These are phyloP conservation scores for Mucor lusitanicus DNA, from an alignment of 371 early-diverging fungal genomes.

Conservation along the genomic window DNA sequence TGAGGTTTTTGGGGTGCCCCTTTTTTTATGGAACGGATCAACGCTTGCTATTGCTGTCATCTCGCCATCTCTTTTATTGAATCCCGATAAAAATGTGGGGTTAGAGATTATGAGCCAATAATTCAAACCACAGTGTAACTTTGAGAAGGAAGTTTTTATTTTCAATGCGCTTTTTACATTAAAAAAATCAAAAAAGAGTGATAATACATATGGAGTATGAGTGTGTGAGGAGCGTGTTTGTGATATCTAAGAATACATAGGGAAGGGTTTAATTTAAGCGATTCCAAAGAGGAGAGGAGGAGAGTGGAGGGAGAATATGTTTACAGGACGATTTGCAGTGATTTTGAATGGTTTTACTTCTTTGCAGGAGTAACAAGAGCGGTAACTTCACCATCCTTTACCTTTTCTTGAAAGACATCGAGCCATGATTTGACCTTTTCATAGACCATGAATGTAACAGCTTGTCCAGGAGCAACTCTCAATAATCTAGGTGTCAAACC, in stretches of 20 bases:
- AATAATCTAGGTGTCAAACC: constrained; percentile 94
- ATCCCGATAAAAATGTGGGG: constrained; percentile 1
- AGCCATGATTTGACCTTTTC: constrained; percentile 82
- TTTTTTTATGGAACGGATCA: not conserved
- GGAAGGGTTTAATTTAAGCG: not conserved
- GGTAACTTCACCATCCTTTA: constrained; percentile 37
- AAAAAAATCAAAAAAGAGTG: not conserved
- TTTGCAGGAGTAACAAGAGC: constrained; percentile 15
- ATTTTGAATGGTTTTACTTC: not conserved
- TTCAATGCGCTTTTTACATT: not conserved
- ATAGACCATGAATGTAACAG: constrained; percentile 88
- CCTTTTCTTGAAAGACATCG: constrained; percentile 55
- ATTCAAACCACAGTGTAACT: not conserved
- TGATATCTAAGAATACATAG: not conserved
- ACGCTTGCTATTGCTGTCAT: too few species aligned
- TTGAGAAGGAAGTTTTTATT: not conserved
- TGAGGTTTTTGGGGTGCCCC: not conserved
- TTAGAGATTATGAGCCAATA: not conserved
- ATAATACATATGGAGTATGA: not conserved
- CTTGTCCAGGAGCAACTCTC: constrained; percentile 87
- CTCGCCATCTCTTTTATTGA: not conserved
- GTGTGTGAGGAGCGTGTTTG: not conserved
- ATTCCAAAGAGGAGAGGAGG: not conserved
- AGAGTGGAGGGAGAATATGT: not conserved
- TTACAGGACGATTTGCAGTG: not conserved